Conservation (phyloP, 495 filamentous ascomycete genomes). For the Astrothelium macrocarpum region DNA sequence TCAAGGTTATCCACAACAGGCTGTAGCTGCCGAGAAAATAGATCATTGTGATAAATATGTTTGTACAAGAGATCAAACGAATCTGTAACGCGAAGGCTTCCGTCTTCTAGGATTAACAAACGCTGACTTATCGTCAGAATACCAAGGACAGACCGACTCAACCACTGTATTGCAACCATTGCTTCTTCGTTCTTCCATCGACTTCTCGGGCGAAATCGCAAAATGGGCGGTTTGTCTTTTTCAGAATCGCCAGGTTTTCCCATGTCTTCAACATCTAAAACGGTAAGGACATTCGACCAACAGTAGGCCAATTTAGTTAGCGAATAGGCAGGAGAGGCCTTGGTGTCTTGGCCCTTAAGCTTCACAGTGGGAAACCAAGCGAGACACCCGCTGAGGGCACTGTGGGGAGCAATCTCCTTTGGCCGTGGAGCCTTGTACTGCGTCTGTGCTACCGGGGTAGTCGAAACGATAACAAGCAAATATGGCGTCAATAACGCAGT, state of each 20-base stretch:
- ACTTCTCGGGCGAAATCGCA: constrained; percentile 73
- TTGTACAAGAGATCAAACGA: constrained; percentile 85
- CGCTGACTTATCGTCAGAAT: constrained; percentile 89
- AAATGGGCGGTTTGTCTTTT: constrained; percentile 56
- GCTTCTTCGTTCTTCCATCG: constrained; percentile 91
- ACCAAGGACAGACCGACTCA: constrained; percentile 85
- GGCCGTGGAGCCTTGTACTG: constrained; percentile 86
- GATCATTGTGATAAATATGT: constrained; percentile 82
- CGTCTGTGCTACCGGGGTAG: constrained; percentile 88
- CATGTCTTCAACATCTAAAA: constrained; percentile 73
- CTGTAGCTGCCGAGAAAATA: constrained; percentile 77
- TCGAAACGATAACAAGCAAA: constrained; percentile 90
- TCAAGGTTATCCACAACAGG: constrained; percentile 78
- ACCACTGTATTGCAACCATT: constrained; percentile 94
- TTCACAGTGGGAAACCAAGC: constrained; percentile 97
- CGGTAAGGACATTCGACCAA: constrained; percentile 93
- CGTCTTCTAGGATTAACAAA: constrained; percentile 85
- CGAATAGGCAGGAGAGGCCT: constrained; percentile 43
- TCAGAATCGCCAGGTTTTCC: constrained; percentile 53
- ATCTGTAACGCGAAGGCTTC: constrained; percentile 78
- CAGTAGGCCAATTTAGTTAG: constrained; percentile 90
- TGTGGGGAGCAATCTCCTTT: constrained; percentile 81
- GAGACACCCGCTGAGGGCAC: constrained; percentile 82
- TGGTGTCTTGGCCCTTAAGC: constrained; percentile 60
- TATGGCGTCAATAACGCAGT: constrained; percentile 96